Evolutionary conservation across 805 yeast genomes (phyloP).

Genomic region (Metschnikowia cerradonensis): DNA sequence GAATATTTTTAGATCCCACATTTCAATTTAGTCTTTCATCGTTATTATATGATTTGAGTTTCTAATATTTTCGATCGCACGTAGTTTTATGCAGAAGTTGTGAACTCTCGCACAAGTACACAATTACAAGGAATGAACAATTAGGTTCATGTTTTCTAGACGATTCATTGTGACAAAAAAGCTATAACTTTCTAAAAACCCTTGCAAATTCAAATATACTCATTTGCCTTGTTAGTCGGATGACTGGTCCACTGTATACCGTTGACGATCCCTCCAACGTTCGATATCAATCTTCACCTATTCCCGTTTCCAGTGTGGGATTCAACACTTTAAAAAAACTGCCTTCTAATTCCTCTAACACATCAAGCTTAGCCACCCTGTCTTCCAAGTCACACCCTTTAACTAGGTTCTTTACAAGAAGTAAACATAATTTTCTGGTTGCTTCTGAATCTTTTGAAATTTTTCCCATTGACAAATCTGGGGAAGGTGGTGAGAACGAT

Average conservation of each 20-base stretch:
- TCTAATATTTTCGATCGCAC: background rate
- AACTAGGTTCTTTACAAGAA: conserved; percentile 9
- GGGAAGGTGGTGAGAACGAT: background rate
- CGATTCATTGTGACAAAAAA: background rate
- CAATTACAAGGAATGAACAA: background rate
- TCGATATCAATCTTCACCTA: background rate
- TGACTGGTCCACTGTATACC: background rate
- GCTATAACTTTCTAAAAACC: background rate
- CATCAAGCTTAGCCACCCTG: conserved; percentile 8
- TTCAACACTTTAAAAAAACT: conserved; percentile 14
- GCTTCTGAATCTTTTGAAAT: conserved; percentile 3
- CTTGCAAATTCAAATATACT: background rate
- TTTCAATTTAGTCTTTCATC: background rate
- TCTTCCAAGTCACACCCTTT: conserved; percentile 4
- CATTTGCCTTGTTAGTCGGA: background rate
- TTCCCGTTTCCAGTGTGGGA: conserved; percentile 15
- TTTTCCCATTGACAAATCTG: background rate
- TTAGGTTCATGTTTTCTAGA: background rate
- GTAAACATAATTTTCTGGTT: background rate
- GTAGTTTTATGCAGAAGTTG: background rate
- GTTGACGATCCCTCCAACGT: background rate
- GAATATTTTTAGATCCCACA: too few relatives aligned
- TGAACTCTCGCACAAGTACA: background rate
- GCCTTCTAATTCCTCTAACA: conserved; percentile 8
- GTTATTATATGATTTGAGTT: background rate